Base-by-base conservation (phyloP, 371 early-diverging fungal genomes). In the Apophysomyces ossiformis region DNA sequence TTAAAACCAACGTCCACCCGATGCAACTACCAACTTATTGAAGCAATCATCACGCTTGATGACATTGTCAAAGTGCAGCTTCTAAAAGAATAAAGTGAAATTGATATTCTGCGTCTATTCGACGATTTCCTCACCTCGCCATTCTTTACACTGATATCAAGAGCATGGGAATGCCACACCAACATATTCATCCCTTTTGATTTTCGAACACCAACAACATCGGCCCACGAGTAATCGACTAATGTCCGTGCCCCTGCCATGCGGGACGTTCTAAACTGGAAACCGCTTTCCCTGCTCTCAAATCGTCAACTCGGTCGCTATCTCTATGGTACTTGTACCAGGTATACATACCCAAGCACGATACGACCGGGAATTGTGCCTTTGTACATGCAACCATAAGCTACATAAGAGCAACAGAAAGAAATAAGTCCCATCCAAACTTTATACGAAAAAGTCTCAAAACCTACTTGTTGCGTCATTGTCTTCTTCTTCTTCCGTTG, bases 1-100 rank as follows among this genome's bases (percentile, higher is more conserved):
- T 41, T 13, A 41, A 13, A 41, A 41, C 41, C 66, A 70, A 44
- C 45, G 50, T 4, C 73, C 72, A 21, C 72, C 74, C 1, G 78
- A 75, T 15, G 69, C 70, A 60, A 74, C 60, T 5, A 75, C 73
- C 50, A 80, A 60, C 26, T 67, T 56, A 61, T 77, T 80, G 50
- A 80, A 80, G 37, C 81, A 80, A 16, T 80, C 78, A 45, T 80
- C 78, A 37, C 81, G 73, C 26, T 70, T 63, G 16, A 77, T 54
- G 1, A 80, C 78, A 58, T 77, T 73, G 41, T 80, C 81, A 61
- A 80, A 80, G 32, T 63, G 62, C 18, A 80, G 70, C 5, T 61
- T 64, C 67, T 73, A 50, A 8, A 9, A n/a, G 11, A 36, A 56
- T 5, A 36, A 46, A 21, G 35, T 21, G 58, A 32, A 32, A 16